Evolutionary conservation across 306 rosid species (phyloP), one percentile per base, ranked within the genome.

Genomic region (Urtica urens): DNA sequence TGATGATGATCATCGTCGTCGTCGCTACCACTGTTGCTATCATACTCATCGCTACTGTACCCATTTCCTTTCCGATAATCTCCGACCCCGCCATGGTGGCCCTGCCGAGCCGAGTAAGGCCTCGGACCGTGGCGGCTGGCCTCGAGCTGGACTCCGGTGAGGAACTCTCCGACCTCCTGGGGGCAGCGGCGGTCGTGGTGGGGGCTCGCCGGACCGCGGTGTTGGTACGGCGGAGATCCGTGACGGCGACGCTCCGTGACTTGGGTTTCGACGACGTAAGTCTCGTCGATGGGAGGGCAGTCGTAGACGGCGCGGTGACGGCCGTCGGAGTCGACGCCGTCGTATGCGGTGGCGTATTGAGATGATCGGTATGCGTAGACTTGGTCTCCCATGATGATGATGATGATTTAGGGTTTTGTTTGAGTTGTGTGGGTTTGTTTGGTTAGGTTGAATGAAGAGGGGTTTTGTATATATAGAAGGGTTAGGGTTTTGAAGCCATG

Each of bases 111-210:
- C 21, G 38, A 8, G 53, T 27, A n/a, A 31, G n/a, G 9, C n/a
- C 22, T 15, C 7, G 27, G 27, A 8, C 27, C 29, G 17, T 25
- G 43, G 8, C 43, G 19, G 30, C 57, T 51, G 11, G 57, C 57
- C n/a, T 51, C 57, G 29, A 51, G 6, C 30, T 51, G 57, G 28
- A 51, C 57, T 4, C 57, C 44, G 43, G 19, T 33, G 42, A 33
- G 44, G 43, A 51, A 51, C 7, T 21, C 28, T 27, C 22, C 39
- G 11, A 51, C 41, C 15, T 31, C 57, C 19, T 2, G 44, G 7
- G 57, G 44, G 37, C 42, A 29, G 19, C 39, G 12, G 11, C 3
- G 38, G 8, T 45, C 30, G 38, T 18, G 3, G 50, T 26, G 29
- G 21, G 38, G 19, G 23, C 57, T 51, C 21, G 44, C 19, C 2